Evolutionary conservation across 2,329 filamentous ascomycete genomes (phyloP), one percentile per base, ranked within the genome.

Genomic region (Penicillium sp.): DNA sequence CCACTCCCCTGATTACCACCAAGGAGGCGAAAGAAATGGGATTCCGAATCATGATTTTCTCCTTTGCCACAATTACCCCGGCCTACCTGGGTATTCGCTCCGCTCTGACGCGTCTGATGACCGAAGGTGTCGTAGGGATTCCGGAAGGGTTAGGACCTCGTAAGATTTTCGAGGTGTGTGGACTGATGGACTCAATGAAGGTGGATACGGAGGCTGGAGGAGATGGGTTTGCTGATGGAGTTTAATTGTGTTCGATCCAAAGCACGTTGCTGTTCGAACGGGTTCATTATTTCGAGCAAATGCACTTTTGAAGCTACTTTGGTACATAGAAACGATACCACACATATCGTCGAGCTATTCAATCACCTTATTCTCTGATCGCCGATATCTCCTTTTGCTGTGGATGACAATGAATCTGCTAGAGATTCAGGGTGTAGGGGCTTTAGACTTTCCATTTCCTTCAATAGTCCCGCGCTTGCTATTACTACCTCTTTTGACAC

Each of bases 21-120:
- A 61, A 70, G 23, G 72, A 76, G 39, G 72, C 73, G 0, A 51
- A 66, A 32, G 65, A 72, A 32, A 67, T 76, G 61, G 74, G 74
- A 1, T 77, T 76, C 56, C 60, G 68, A 5, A 72, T 77, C 34
- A 73, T 76, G 62, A 75, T 76, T 33, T 74, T 75, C 51, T 71
- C 72, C 1, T 73, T 73, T 33, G 68, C 69, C 0, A 65, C 65
- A 4, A 51, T 76, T 18, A 67, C 67, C 2, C 68, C 74, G 0
- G 70, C 73, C 0, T 71, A 74, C 18, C 54, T 66, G 23, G 71
- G 66, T 1, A 75, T 76, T 37, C 63, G 55, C 34, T 46, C 61
- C 0, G 67, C 70, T 8, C 53, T 74, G 27, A 57, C 68, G 55
- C 61, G 61, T 3, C 52, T 76, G 40, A 70, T 73, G 62, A 58